Base-by-base conservation (phyloP, 2,329 filamentous ascomycete species). In the Neopestalotiopsis clavispora region DNA sequence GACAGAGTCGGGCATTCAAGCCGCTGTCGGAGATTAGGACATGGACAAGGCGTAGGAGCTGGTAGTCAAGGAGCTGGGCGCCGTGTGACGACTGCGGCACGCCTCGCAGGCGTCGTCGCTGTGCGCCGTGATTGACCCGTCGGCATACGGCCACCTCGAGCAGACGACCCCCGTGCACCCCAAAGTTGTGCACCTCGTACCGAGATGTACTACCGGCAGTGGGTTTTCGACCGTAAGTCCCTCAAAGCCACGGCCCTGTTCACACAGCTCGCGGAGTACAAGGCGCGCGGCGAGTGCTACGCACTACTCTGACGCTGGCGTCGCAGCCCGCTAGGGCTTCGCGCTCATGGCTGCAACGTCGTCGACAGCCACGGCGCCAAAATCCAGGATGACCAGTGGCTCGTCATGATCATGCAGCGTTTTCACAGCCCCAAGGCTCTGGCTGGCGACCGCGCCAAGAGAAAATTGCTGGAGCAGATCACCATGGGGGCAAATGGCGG, bases 171-270 rank as follows among this genome's bases (percentile, higher is more conserved):
- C 89, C 71, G 84, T 84, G 65, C 89, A 95, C 78, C 96, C 96
- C 14, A 91, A 94, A 74, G 99, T 99, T 82, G 91, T 99, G 67
- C 88, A 99, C 1, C 96, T 96, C 0, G 87, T 98, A 6, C 94
- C 61, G 96, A 98, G 80, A 94, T 99, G 60, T 96, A 99, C 82
- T 97, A 97, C 80, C 82, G 99, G 71, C 95, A 99, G 81, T 99
- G 97, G 94, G 93, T 92, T 0, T 98, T 97, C 81, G 95, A 97
- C 70, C 82, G 81, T 23, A 83, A 83, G 68, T 87, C 86, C 20
- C 82, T 86, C 70, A 91, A 90, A 3, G 89, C 88, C 69, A 94
- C 92, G 0, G 91, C 98, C 5, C 90, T 99, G 40, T 98, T 99
- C 83, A 99, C 96, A 0, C 93, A 96, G 77, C 86, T 99, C 40